Percentiles rank a stretch among this genome's conserved stretches.
phyloP scores from a whole-genome alignment of 2,329 filamentous ascomycete genomes.

The Trichoderma sp. region DNA sequence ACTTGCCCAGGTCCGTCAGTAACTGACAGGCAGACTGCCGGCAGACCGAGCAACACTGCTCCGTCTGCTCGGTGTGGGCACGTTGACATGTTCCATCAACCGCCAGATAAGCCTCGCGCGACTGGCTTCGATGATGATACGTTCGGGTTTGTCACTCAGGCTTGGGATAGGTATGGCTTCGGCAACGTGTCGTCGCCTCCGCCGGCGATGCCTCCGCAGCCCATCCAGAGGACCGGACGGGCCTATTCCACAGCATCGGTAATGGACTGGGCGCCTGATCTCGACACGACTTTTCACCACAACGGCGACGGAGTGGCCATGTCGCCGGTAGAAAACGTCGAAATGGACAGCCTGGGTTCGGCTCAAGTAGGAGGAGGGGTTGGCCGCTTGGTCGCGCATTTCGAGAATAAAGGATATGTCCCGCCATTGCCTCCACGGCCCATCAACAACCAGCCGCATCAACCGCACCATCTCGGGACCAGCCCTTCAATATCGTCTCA shows the following conservation, averaged over 20 bases:
- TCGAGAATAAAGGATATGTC: slow-evolving; percentile 39
- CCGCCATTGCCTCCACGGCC: slow-evolving; percentile 38
- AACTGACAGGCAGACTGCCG: slow-evolving; percentile 36
- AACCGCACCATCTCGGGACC: slow-evolving; percentile 28
- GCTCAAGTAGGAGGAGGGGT: slow-evolving; percentile 29
- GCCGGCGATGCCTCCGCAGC: slow-evolving; percentile 24
- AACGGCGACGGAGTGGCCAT: slow-evolving; percentile 20
- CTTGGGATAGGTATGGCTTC: slow-evolving; percentile 34
- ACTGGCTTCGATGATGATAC: slow-evolving; percentile 30
- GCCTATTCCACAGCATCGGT: slow-evolving; percentile 29
- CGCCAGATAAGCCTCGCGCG: slow-evolving; percentile 32
- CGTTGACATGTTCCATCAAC: slow-evolving; percentile 40
- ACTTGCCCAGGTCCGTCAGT: slow-evolving; percentile 38
- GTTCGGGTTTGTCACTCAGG: slow-evolving; percentile 33
- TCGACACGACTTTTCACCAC: slow-evolving; percentile 30
- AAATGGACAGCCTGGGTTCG: slow-evolving; percentile 29
- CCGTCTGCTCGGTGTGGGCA: slow-evolving; percentile 31
- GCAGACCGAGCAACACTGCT: slow-evolving; percentile 32
- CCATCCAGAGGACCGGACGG: slow-evolving; percentile 28
- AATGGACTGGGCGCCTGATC: slow-evolving; percentile 40
- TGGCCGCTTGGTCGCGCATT: slow-evolving; percentile 40
- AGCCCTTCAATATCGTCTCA: slow-evolving; percentile 31
- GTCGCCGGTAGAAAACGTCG: slow-evolving; percentile 26
- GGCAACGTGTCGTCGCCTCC: slow-evolving; percentile 24
- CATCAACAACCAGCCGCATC: slow-evolving; percentile 29